Conservation (phyloP, 108 stramenopile species). For the Cyclotella sp. region DNA sequence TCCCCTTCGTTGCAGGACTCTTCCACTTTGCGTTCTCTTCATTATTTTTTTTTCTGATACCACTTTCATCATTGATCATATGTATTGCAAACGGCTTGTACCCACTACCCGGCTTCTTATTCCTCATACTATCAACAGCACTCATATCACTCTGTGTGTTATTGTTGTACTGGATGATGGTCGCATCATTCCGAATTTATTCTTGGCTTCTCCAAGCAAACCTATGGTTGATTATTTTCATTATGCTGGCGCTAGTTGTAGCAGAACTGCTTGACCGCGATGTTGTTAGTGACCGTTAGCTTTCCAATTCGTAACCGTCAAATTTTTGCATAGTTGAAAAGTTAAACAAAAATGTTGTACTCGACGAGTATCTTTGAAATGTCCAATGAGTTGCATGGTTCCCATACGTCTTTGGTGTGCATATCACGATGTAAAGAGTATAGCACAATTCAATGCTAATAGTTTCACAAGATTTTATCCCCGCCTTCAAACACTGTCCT, state of each 20-base stretch:
- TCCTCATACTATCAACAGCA: not conserved
- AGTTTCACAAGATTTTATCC: too few relatives aligned
- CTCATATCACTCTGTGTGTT: not conserved
- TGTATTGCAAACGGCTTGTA: conserved; percentile 4
- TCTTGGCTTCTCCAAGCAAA: not conserved
- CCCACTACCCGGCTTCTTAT: not conserved
- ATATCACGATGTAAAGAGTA: too few relatives aligned
- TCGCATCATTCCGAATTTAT: not conserved
- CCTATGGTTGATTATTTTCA: not conserved
- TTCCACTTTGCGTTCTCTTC: not conserved
- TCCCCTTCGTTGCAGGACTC: not conserved
- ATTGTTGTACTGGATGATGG: not conserved
- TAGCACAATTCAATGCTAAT: too few relatives aligned
- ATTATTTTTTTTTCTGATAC: not conserved
- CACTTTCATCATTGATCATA: not conserved
- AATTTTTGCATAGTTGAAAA: too few relatives aligned
- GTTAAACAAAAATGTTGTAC: too few relatives aligned
- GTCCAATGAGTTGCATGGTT: too few relatives aligned
- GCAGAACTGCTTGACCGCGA: not conserved
- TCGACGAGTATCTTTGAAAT: too few relatives aligned
- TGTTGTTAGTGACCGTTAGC: not conserved
- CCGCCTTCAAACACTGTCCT: too few relatives aligned
- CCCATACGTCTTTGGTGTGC: too few relatives aligned
- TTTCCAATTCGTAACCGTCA: not conserved
- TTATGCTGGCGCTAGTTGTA: not conserved